Base-by-base conservation (phyloP, 345 rosid genomes). In the Hevea brasiliensis region DNA sequence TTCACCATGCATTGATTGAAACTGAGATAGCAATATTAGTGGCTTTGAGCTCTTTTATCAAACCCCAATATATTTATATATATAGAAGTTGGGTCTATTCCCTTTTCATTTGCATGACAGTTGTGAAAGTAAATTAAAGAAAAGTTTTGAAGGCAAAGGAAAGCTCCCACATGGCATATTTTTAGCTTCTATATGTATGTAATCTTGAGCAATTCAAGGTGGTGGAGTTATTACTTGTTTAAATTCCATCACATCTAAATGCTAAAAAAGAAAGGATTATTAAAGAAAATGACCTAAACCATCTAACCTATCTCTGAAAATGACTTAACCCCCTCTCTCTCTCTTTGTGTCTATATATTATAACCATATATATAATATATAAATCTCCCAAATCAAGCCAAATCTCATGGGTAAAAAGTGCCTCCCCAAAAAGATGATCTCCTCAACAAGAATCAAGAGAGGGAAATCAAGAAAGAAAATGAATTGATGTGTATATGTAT, bases 271-370 rank as follows among this genome's bases (percentile, higher is more conserved):
- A 40, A 0, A 27, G 20, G 18, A n/a, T 57, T 72, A 32, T 41
- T 61, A 20, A 1, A 53, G 83, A 84, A 81, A 81, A 79, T 74
- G 85, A 80, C 87, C 68, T 27, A 40, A 75, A 79, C 85, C 87
- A 72, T n/a, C n/a, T n/a, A 79, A 79, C 85, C 72, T 65, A 63
- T 20, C 74, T 60, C 10, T 53, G 86, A 72, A 68, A 74, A 68
- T 68, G 82, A 77, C 82, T 60, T 27, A 56, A 24, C 24, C n/a
- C n/a, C 17, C 54, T 50, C 54, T 50, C 66, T 23, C 4, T n/a
- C 10, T 41, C 4, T 1, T 3, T 18, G 0, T 45, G 53, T 20
- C 27, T 1, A 44, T 66, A 48, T 48, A 48, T 9, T 35, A 57
- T 32, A 44, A 44, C 13, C 50, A 72, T 72, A 63, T 32, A n/a